Evolutionary conservation across 768 basidiomycete species (phyloP).

Genomic region (Cystofilobasidium ferigula): DNA sequence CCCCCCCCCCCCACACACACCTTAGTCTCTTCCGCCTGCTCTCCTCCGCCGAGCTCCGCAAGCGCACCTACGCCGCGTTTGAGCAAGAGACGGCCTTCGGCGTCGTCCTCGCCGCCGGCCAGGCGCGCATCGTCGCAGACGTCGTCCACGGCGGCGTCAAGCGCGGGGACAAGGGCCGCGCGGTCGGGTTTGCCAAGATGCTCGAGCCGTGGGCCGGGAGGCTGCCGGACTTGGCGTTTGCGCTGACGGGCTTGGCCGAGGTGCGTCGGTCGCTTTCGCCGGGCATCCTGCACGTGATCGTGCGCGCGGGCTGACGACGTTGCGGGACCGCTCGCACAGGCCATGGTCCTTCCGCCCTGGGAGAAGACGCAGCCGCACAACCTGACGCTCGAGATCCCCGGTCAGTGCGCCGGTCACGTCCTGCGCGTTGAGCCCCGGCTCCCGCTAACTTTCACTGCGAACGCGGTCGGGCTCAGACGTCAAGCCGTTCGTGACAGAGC

Average conservation of each 20-base stretch:
- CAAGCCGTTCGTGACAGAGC: not conserved
- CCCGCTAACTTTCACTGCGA: no score
- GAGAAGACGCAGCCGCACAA: not conserved
- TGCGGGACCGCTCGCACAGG: not conserved
- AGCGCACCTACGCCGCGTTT: not conserved
- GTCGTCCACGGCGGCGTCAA: not conserved
- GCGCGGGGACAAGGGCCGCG: not conserved
- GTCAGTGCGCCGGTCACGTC: not conserved
- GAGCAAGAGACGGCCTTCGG: slow-evolving; percentile 4
- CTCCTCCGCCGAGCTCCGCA: slow-evolving; percentile 9
- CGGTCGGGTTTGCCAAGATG: slow-evolving; percentile 1
- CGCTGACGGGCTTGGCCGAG: slow-evolving; percentile 12
- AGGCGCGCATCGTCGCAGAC: not conserved
- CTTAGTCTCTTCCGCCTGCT: slow-evolving; percentile 1
- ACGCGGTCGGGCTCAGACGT: no score
- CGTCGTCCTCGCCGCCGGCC: slow-evolving; percentile 6
- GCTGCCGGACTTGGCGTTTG: slow-evolving; percentile 17
- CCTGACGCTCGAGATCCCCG: not conserved
- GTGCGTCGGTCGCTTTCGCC: not conserved
- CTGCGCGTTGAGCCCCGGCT: no score
- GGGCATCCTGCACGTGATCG: no score
- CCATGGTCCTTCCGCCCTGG: not conserved
- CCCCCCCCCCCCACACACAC: not conserved
- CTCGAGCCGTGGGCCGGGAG: not conserved
- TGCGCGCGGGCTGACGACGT: no score